Base-by-base conservation (phyloP, 2,329 filamentous ascomycete genomes). In the Fusarium secorum region DNA sequence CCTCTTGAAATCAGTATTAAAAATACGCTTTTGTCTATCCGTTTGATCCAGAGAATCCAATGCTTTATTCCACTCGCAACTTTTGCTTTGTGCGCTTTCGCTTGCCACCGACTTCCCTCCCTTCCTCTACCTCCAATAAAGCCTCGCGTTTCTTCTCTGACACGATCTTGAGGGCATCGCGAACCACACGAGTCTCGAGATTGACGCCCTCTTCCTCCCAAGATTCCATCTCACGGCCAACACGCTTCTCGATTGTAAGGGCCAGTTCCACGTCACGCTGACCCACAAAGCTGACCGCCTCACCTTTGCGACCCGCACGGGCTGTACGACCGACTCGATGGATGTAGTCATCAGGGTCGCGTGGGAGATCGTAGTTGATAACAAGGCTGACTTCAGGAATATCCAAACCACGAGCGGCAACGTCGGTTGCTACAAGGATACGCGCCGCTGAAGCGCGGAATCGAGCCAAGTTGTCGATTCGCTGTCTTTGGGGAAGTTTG, bases 321-420 rank as follows among this genome's bases (percentile, higher is more conserved):
- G 96, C 96, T 17, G 96, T 99, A 82, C 96, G 91, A 79, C 96
- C 96, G 54, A 98, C 95, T 17, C 96, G 90, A 83, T 99, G 96
- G 72, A 99, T 96, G 80, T 99, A 99, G 81, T 98, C 95, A 79
- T 98, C 95, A 6, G 95, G 94, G 78, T 98, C 94, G n/a, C 95
- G 90, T 0, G 96, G 96, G 2, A 99, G 89, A 78, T 99, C 96
- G 81, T 95, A 99, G 82, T 99, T 98, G 78, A 99, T 84, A 5
- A 99, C 96, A 20, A 98, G 82, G 59, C 88, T 91, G 11, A 98
- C 95, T 73, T 94, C 93, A 3, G 95, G 95, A 68, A 99, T 98
- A 83, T 99, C 96, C 7, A 99, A 88, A 86, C 96, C 96, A 80
- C 96, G 89, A 24, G 94, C 93, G 2, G 96, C 96, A 18, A 99